A percentile compares a stretch with the other conserved stretches of the same genome.
Evolutionary conservation across 306 rosid species (phyloP).

Genomic region (Gillenia trifoliata): DNA sequence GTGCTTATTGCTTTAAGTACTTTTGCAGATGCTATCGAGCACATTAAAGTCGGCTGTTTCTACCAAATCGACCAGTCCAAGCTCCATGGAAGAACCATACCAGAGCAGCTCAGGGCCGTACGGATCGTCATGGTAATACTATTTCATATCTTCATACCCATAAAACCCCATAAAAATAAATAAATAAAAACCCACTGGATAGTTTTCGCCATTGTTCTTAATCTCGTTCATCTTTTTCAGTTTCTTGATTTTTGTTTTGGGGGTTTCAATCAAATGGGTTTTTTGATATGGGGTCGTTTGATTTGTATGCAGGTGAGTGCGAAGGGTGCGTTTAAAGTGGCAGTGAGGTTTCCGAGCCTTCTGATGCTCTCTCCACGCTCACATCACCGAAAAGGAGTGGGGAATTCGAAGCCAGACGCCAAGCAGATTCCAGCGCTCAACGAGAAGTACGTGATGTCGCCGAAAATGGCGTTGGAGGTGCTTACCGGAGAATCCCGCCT

Average conservation of each 20-base stretch:
- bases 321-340: conserved; percentile 33
- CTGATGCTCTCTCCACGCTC: conserved; percentile 49
- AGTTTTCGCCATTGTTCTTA: background rate
- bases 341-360: conserved; percentile 64
- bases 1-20: background rate
- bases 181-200: background rate
- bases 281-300: background rate
- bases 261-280: background rate
- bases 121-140: conserved; percentile 71
- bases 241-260: background rate
- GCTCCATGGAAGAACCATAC: conserved; percentile 37
- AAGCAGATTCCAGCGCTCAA: conserved; percentile 60
- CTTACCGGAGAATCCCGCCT: conserved; percentile 46
- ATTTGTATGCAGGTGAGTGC: conserved; percentile 52
- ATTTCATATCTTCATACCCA: background rate
- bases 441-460: conserved; percentile 51
- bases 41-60: conserved; percentile 52
- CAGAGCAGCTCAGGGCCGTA: conserved; percentile 50
- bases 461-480: conserved; percentile 42
- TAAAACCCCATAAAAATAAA: background rate
- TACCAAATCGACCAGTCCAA: conserved; percentile 59
- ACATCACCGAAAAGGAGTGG: conserved; percentile 31
- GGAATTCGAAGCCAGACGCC: conserved; percentile 25
- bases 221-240: background rate
- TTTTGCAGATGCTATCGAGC: conserved; percentile 36